Evolutionary conservation across 164 flowering plant genomes (phyloP).

Genomic region (Paratinospora sagittata): DNA sequence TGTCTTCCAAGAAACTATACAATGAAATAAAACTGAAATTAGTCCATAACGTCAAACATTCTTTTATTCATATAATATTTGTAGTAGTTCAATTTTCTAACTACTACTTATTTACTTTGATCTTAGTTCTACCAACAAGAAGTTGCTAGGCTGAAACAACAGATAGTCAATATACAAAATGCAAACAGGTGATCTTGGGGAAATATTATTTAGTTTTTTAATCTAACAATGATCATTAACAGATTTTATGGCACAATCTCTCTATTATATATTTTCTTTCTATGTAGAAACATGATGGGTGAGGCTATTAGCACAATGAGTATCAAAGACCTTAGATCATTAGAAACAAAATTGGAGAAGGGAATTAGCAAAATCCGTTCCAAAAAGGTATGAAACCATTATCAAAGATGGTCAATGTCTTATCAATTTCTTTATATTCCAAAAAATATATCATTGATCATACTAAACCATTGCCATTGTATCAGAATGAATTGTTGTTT

Average conservation of each 20-base stretch:
- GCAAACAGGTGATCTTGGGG: constrained; percentile 43
- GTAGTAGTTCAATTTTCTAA: not conserved
- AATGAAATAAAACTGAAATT: too few relatives aligned
- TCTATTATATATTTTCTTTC: not conserved
- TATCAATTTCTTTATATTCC: not conserved
- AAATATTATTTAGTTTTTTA: not conserved
- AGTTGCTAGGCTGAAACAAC: constrained; percentile 50
- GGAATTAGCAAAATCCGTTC: constrained; percentile 63
- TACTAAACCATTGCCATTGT: not conserved
- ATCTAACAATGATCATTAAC: too few relatives aligned
- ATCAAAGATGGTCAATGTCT: not conserved
- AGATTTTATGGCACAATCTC: too few relatives aligned
- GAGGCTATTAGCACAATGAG: constrained; percentile 43
- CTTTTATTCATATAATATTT: not conserved
- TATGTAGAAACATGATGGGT: constrained; percentile 60
- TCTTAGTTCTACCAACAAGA: constrained; percentile 83
- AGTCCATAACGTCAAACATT: not conserved
- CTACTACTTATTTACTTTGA: not conserved
- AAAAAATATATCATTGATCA: not conserved
- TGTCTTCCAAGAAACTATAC: too few relatives aligned
- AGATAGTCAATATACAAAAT: constrained; percentile 51
- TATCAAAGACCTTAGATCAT: constrained; percentile 50
- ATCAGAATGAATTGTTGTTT: constrained; percentile 79
- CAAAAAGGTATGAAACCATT: constrained; percentile 50
- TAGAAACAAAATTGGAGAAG: constrained; percentile 52